Base-by-base conservation (phyloP, 2,329 filamentous ascomycete genomes). In the Nemania diffusa region DNA sequence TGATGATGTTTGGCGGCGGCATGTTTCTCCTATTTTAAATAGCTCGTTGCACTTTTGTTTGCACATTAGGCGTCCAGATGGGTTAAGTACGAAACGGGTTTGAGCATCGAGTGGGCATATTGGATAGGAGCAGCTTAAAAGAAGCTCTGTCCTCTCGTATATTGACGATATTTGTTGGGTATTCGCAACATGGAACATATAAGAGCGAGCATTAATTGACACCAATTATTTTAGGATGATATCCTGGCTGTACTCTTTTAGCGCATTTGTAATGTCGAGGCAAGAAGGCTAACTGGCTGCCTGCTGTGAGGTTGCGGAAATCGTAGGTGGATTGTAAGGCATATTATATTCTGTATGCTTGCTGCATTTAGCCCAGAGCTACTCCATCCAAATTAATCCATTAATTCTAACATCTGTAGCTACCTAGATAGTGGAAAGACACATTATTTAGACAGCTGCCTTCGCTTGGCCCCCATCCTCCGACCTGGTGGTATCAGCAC, bases 1-100 rank as follows among this genome's bases (percentile, higher is more conserved):
- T 79, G 53, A 72, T 75, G 67, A 72, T 78, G 70, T 61, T 79
- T 29, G 79, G 78, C 17, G 77, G 78, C 20, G 78, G 79, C 5
- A 67, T 79, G 34, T 77, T 79, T 61, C 61, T 77, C 37, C 53
- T 70, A 11, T 69, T 72, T 55, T 72, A 69, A 65, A 60, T 27
- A 59, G 32, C 34, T 26, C 42, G 44, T 32, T 40, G 32, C 42
- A 58, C 51, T 37, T 58, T 68, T 26, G n/a, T 29, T 52, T 52
- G 50, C 56, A 42, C 32, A 59, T 46, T 22, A 59, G 66, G 62
- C 57, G 51, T 53, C 66, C 11, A 48, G 32, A 56, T 56, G 56
- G 20, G 20, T 57, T 20, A 22, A 59, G 34, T 53, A 65, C 6
- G 29, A 60, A 20, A 46, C 4, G 62, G 66, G 8, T 44, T n/a